Conservation (phyloP, 2,329 filamentous ascomycete species). For the Fusarium sp. region DNA sequence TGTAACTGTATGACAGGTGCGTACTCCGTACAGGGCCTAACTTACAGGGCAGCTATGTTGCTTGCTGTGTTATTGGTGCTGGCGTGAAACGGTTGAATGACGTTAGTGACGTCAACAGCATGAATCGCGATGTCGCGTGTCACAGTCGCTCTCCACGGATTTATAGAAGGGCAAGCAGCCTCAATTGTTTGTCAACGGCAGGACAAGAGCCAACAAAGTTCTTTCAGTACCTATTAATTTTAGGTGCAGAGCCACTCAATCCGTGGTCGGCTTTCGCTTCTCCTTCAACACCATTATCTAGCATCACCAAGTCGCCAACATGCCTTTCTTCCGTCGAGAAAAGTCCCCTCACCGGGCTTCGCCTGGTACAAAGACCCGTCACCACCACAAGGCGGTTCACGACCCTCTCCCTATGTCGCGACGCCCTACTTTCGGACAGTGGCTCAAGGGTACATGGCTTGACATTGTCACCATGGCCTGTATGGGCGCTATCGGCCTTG, state of each 20-base stretch:
- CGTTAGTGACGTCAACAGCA: conserved; percentile 28
- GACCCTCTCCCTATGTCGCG: conserved; percentile 52
- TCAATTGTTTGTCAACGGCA: background rate
- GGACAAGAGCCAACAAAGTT: conserved; percentile 5
- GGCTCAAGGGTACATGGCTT: conserved; percentile 73
- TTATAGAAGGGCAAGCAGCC: conserved; percentile 18
- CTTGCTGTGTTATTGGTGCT: background rate
- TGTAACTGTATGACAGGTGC: background rate
- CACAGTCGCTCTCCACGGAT: background rate
- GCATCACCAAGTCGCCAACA: conserved; percentile 7
- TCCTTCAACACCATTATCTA: background rate
- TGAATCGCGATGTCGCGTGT: background rate
- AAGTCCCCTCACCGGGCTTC: conserved; percentile 24
- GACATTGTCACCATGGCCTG: conserved; percentile 73
- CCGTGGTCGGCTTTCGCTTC: conserved; percentile 2
- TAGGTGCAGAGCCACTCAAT: background rate
- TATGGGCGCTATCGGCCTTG: conserved; percentile 73
- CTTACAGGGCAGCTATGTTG: background rate
- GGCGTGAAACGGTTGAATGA: background rate
- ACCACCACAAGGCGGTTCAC: conserved; percentile 12
- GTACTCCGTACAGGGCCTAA: background rate
- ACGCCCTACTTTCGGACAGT: conserved; percentile 72
- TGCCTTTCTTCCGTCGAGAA: conserved; percentile 27
- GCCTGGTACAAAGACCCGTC: conserved; percentile 1
- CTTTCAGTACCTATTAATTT: background rate